Conservation (phyloP, 257 asterid species). For the Salvia rosmarinus region DNA sequence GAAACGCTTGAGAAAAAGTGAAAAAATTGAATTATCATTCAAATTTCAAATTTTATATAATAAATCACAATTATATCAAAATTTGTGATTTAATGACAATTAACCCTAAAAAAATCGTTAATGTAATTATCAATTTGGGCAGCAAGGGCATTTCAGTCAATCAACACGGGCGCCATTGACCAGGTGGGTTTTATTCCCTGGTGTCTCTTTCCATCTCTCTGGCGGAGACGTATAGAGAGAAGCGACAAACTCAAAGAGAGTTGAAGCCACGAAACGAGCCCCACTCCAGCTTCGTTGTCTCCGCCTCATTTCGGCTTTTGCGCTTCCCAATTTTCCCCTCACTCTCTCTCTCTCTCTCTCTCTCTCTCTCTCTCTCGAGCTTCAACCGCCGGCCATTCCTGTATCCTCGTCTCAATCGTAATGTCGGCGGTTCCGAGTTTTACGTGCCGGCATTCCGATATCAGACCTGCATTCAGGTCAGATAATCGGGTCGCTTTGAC, state of each 20-base stretch:
- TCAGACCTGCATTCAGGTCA: conserved; percentile 48
- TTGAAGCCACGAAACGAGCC: conserved; percentile 34
- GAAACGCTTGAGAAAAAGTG: too few species aligned
- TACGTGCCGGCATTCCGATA: conserved; percentile 49
- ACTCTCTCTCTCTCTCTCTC: too few species aligned
- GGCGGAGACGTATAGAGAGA: conserved; percentile 39
- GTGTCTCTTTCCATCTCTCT: too few species aligned
- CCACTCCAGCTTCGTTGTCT: conserved; percentile 38
- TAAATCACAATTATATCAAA: too few species aligned
- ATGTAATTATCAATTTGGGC: too few species aligned
- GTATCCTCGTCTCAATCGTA: conserved; percentile 24
- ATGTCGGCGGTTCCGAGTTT: conserved; percentile 56
- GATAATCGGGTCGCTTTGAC: conserved; percentile 30
- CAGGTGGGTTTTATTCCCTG: too few species aligned
- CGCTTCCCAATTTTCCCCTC: conserved; percentile 26
- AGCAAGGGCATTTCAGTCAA: too few species aligned
- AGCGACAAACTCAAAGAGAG: conserved; percentile 5
- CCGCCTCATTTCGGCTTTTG: conserved; percentile 36
- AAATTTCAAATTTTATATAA: too few species aligned
- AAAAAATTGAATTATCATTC: too few species aligned
- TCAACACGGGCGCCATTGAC: too few species aligned
- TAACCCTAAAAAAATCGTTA: too few species aligned
- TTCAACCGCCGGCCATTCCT: conserved; percentile 2
- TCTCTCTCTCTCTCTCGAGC: conserved; percentile 20
- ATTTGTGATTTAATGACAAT: too few species aligned